A percentile compares a stretch with the other conserved stretches of the same genome.
These are phyloP conservation scores for Pugionium cornutum DNA, from an alignment of 345 rosid genomes.

Conservation along the genomic window DNA sequence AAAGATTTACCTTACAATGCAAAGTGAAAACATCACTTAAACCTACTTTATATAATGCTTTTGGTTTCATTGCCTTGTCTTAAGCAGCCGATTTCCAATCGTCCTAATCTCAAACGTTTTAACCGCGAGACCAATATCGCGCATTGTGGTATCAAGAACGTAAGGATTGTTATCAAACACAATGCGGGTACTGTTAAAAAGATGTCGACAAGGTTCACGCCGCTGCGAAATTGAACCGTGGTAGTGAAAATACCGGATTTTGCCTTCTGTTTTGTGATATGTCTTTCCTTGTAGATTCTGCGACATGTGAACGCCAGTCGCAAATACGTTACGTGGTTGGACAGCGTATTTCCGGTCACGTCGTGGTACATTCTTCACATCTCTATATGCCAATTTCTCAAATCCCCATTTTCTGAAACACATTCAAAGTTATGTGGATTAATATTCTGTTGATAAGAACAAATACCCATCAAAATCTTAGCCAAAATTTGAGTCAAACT, in stretches of 20 bases:
- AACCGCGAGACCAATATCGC: slow-evolving; percentile 51
- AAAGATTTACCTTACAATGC: slow-evolving; percentile 21
- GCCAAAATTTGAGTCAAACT: too few species aligned
- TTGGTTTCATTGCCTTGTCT: slow-evolving; percentile 59
- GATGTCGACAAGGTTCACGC: slow-evolving; percentile 67
- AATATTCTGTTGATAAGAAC: too few species aligned
- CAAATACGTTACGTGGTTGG: slow-evolving; percentile 71
- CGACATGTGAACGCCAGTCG: slow-evolving; percentile 89
- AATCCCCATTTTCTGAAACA: slow-evolving; percentile 84
- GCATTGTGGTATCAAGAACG: slow-evolving; percentile 64
- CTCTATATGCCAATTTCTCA: slow-evolving; percentile 84
- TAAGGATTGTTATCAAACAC: slow-evolving; percentile 63
- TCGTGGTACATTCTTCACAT: slow-evolving; percentile 69
- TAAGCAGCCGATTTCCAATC: slow-evolving; percentile 62
- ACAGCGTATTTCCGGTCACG: slow-evolving; percentile 82
- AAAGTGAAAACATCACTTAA: slow-evolving; percentile 40
- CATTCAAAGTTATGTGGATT: too few species aligned
- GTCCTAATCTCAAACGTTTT: slow-evolving; percentile 71
- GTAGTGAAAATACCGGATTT: slow-evolving; percentile 77
- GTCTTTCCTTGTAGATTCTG: slow-evolving; percentile 71
- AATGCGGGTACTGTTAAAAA: slow-evolving; percentile 48
- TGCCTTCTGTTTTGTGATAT: slow-evolving; percentile 57
- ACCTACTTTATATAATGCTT: not conserved
- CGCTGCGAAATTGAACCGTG: slow-evolving; percentile 80
- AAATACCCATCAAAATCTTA: too few species aligned